Base-by-base conservation (phyloP, 331 rosid genomes). In the Telfairia occidentalis region DNA sequence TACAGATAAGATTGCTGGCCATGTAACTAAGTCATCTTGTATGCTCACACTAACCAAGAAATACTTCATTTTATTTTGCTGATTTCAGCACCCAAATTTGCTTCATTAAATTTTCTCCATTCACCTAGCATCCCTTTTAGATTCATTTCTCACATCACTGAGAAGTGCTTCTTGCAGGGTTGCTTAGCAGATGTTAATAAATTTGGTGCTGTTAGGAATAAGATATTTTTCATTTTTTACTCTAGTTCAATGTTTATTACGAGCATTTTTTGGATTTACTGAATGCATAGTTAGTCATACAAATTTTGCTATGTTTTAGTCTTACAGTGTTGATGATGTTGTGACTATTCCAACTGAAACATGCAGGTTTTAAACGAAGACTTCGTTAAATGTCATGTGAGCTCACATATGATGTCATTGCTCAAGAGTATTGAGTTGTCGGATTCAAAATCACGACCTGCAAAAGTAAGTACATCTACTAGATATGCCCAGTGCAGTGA, bases 361-460 rank as follows among this genome's bases (percentile, higher is more conserved):
- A 34, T 82, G 83, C 73, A 94, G 97, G 89, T 94, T 74, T 73
- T 94, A 81, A 79, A 87, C 9, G 96, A 89, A 83, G 97, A 91
- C 86, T 80, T 87, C 45, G 77, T 86, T 76, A 94, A 86, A 88
- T 88, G 96, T 71, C 96, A 89, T 61, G 79, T 91, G 82, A 89
- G 80, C 71, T 87, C 96, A 29, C 89, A 82, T 70, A 75, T 91
- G 87, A 79, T 77, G 53, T 87, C 92, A 1, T 71, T 83, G 57
- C 49, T 89, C 76, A 87, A 58, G 70, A 81, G 84, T 77, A 66
- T 29, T 59, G 64, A 79, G 76, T 67, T 78, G 28, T 64, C 32
- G 38, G 77, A 80, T 45, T 63, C 82, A 74, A 81, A 82, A 72
- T 81, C 88, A 76, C 84, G 89, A 83, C 55, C n/a, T 63, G 90